These are phyloP conservation scores for Coniella lustricola DNA, from an alignment of 2,329 filamentous ascomycete genomes.

Conservation along the genomic window DNA sequence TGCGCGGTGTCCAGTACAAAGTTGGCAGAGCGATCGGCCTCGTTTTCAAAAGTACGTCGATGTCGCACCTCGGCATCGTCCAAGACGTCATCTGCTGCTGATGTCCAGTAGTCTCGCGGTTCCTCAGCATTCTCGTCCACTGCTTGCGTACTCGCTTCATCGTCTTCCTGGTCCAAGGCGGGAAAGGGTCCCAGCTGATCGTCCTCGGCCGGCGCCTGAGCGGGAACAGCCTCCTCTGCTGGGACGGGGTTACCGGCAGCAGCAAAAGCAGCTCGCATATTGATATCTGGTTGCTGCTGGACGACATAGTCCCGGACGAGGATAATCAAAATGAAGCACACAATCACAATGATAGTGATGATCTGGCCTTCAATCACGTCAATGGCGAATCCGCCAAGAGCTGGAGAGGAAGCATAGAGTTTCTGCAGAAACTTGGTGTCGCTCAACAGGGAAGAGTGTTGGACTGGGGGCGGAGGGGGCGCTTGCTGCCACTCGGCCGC, in stretches of 20 bases:
- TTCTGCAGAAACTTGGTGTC: constrained; percentile 51
- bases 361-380: constrained; percentile 86
- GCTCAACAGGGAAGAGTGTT: constrained; percentile 44
- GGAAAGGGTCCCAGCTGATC: constrained; percentile 1
- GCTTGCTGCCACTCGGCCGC: constrained; percentile 10
- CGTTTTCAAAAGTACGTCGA: background rate
- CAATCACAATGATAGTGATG: constrained; percentile 84
- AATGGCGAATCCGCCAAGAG: constrained; percentile 34
- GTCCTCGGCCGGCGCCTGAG: background rate
- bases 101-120: background rate
- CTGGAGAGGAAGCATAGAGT: constrained; percentile 55
- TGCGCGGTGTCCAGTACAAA: background rate
- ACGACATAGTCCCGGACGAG: constrained; percentile 96
- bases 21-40: background rate
- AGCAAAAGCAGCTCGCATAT: constrained; percentile 64
- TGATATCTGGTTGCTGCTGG: constrained; percentile 90
- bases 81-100: background rate
- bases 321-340: constrained; percentile 95
- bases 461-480: constrained; percentile 15
- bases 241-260: constrained; percentile 20
- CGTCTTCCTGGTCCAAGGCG: constrained; percentile 8
- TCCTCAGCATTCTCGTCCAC: constrained; percentile 7
- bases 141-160: constrained; percentile 1
- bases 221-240: constrained; percentile 1
- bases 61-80: background rate